A percentile compares a stretch with the other conserved stretches of the same genome.
Evolutionary conservation across 2,329 filamentous ascomycete genomes (phyloP).

Genomic region (Epichloe gansuensis): DNA sequence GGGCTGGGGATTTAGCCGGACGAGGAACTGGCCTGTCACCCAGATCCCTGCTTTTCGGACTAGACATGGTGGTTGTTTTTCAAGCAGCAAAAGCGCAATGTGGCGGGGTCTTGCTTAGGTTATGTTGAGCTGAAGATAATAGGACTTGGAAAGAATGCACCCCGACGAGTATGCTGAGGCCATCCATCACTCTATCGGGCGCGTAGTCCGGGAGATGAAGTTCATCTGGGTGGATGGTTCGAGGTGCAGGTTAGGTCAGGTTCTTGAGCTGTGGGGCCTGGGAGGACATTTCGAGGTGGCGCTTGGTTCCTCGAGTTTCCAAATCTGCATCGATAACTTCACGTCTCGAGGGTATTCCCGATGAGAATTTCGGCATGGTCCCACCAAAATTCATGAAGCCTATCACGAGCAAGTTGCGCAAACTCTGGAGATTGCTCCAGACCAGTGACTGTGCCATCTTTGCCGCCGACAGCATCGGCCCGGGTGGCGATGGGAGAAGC

Average conservation of each 20-base stretch:
- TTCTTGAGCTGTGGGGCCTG: background rate
- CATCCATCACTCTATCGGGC: too few relatives aligned
- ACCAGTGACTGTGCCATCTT: conserved; percentile 1
- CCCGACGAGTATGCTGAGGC: too few relatives aligned
- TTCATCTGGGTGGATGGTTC: background rate
- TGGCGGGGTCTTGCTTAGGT: too few relatives aligned
- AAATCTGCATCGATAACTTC: background rate
- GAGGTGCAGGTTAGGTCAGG: background rate
- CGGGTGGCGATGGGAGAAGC: conserved; percentile 3
- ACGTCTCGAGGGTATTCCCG: background rate
- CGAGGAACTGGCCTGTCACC: conserved; percentile 30
- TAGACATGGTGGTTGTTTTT: background rate
- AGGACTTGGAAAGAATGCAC: too few relatives aligned
- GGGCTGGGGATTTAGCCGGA: conserved; percentile 27
- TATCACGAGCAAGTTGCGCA: background rate
- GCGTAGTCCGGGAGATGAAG: background rate
- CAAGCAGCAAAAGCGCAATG: too few relatives aligned
- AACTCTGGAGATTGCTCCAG: conserved; percentile 3
- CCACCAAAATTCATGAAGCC: background rate
- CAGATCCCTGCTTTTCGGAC: background rate
- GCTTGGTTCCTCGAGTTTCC: too few relatives aligned
- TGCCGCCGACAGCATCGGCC: background rate
- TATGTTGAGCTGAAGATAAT: too few relatives aligned
- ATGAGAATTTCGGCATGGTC: background rate
- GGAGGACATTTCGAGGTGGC: too few relatives aligned